Evolutionary conservation across 352 stramenopile genomes (phyloP).

Genomic region (Phytophthora melonis): DNA sequence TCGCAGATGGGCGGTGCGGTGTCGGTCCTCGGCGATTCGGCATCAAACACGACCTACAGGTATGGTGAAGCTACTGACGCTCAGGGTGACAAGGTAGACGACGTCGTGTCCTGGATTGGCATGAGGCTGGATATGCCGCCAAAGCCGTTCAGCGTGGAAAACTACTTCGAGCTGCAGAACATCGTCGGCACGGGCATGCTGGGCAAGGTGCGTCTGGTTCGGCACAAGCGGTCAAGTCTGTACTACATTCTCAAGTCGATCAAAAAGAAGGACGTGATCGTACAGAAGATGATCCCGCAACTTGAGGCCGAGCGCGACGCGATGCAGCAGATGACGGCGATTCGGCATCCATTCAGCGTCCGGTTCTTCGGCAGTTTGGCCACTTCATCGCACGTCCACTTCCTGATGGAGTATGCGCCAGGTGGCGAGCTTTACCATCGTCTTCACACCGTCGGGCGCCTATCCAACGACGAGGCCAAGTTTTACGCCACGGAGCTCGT

Average conservation of each 20-base stretch:
- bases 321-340: constrained; percentile 47
- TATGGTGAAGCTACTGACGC: constrained; percentile 27
- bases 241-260: constrained; percentile 85
- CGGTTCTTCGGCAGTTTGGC: constrained; percentile 76
- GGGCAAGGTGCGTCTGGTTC: constrained; percentile 67
- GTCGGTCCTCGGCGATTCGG: constrained; percentile 31
- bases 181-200: constrained; percentile 82
- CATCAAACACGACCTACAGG: constrained; percentile 21
- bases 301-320: constrained; percentile 65
- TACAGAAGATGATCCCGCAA: constrained; percentile 64
- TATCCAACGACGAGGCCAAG: constrained; percentile 75
- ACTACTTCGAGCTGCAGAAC: constrained; percentile 63
- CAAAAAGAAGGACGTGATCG: constrained; percentile 68
- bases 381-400: constrained; percentile 63
- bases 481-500: constrained; percentile 82
- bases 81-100: constrained; percentile 16
- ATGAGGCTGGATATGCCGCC: constrained; percentile 60
- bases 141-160: constrained; percentile 64
- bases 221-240: constrained; percentile 65
- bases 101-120: constrained; percentile 52
- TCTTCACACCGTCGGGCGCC: constrained; percentile 58
- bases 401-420: constrained; percentile 75
- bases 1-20: constrained; percentile 34
- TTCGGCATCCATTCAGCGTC: constrained; percentile 59
- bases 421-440: constrained; percentile 76